Evolutionary conservation across 352 stramenopile genomes (phyloP).

Genomic region (Phytophthora lateralis): DNA sequence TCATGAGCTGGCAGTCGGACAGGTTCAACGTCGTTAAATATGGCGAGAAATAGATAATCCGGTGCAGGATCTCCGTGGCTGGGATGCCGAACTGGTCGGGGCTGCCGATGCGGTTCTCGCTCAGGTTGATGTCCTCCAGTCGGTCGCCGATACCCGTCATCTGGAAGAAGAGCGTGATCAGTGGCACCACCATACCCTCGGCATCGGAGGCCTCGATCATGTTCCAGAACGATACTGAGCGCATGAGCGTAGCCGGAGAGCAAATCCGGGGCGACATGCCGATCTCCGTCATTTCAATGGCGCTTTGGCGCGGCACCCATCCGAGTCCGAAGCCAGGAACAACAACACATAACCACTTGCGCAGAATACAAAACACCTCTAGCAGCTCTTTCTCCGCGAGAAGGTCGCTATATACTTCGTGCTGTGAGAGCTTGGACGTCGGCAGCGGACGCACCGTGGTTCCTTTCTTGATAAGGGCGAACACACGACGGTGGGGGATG

Average conservation of each 20-base stretch:
- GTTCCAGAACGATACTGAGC: constrained; percentile 51
- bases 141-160: constrained; percentile 59
- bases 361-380: constrained; percentile 60
- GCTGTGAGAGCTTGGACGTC: constrained; percentile 47
- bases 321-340: constrained; percentile 61
- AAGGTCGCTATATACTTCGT: constrained; percentile 49
- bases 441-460: constrained; percentile 51
- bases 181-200: constrained; percentile 53
- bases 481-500: constrained; percentile 50
- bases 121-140: constrained; percentile 61
- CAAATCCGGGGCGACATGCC: constrained; percentile 55
- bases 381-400: constrained; percentile 50
- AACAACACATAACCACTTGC: constrained; percentile 62
- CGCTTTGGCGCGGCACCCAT: constrained; percentile 51
- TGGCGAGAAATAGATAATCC: constrained; percentile 62
- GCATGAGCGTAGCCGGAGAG: constrained; percentile 49
- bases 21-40: constrained; percentile 60
- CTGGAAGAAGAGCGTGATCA: constrained; percentile 60
- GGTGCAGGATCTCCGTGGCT: constrained; percentile 52
- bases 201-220: constrained; percentile 58
- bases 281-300: constrained; percentile 58
- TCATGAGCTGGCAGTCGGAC: constrained; percentile 50
- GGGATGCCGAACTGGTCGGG: constrained; percentile 59
- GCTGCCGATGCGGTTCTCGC: constrained; percentile 61
- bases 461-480: constrained; percentile 52